Evolutionary conservation across 768 basidiomycete genomes (phyloP).

Genomic region (Suillus fuscotomentosus): DNA sequence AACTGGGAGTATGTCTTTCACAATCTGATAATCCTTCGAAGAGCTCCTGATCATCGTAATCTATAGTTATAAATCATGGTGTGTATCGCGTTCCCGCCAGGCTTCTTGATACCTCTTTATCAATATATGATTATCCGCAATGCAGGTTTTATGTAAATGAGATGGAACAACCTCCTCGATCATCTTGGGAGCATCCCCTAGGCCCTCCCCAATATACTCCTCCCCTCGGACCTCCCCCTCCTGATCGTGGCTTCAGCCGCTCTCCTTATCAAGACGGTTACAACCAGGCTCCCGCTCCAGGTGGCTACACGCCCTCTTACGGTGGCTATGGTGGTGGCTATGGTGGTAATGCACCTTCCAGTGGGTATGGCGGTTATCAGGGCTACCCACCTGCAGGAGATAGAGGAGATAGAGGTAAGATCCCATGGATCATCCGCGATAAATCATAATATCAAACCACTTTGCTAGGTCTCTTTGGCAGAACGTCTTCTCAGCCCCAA

Average conservation of each 20-base stretch:
- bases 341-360: conserved; percentile 12
- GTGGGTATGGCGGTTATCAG: conserved; percentile 20
- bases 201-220: conserved; percentile 40
- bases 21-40: conserved; percentile 19
- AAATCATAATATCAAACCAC: not conserved
- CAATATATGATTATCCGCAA: not conserved
- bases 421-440: not conserved
- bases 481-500: conserved; percentile 21
- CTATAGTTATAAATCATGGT: conserved; percentile 68
- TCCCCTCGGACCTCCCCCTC: conserved; percentile 47
- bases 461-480: conserved; percentile 31
- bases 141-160: conserved; percentile 81
- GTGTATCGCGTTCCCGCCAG: conserved; percentile 15
- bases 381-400: conserved; percentile 16
- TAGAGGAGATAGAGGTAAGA: conserved; percentile 18
- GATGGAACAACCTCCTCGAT: conserved; percentile 54
- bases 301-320: conserved; percentile 17
- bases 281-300: conserved; percentile 16
- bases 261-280: conserved; percentile 31
- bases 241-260: conserved; percentile 30
- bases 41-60: conserved; percentile 23
- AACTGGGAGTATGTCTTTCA: conserved; percentile 55
- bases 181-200: conserved; percentile 71
- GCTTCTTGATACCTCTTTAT: not conserved
- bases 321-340: conserved; percentile 15